Conservation (phyloP, 108 stramenopile genomes). For the Stephanodiscus triporus region DNA sequence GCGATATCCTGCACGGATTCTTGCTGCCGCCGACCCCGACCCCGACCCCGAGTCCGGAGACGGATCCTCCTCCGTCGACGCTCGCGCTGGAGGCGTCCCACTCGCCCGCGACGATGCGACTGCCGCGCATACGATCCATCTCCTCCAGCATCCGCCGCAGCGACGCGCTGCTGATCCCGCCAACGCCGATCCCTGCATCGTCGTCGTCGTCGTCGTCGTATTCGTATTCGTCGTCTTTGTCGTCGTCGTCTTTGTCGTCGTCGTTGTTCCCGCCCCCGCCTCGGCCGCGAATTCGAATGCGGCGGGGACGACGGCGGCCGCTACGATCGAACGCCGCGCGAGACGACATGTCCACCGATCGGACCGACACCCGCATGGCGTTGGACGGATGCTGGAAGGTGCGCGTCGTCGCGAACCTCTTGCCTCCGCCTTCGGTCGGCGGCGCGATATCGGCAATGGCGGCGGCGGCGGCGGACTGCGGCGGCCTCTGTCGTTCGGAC, state of each 20-base stretch:
- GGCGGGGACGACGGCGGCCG: no score
- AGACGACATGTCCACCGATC: constrained; percentile 49
- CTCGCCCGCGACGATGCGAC: not conserved
- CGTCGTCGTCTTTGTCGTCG: not conserved
- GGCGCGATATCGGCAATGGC: no score
- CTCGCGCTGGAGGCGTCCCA: not conserved
- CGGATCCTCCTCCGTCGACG: not conserved
- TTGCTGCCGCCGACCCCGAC: constrained; percentile 1
- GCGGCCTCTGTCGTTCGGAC: no score
- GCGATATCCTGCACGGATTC: constrained; percentile 45
- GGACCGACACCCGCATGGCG: constrained; percentile 52
- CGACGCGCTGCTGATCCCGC: not conserved
- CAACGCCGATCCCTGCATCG: no score
- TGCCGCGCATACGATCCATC: constrained; percentile 38
- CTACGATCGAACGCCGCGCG: constrained; percentile 72
- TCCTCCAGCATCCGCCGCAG: constrained; percentile 27
- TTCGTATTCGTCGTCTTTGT: not conserved
- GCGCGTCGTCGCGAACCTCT: no score
- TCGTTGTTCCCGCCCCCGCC: not conserved
- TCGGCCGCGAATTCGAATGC: not conserved
- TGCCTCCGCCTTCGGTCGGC: no score
- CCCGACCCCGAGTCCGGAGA: not conserved
- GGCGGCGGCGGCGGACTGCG: no score
- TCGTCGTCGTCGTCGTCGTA: no score
- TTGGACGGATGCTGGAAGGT: constrained; percentile 49